Conservation (phyloP, 345 rosid genomes). For the Bruguiera sexangula region DNA sequence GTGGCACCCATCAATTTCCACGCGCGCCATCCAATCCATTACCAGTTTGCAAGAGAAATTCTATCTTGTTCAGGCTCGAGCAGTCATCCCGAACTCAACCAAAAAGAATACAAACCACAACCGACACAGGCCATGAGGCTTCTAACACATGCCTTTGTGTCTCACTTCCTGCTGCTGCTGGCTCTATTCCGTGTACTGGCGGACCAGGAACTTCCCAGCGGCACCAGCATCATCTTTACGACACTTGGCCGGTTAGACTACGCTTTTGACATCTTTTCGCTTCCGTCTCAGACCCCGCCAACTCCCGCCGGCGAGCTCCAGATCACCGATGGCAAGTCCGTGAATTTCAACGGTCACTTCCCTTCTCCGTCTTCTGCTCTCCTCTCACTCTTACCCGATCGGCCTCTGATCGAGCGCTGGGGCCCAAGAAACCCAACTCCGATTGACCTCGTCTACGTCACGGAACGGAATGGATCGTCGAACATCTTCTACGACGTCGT, state of each 20-base stretch:
- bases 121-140: background rate
- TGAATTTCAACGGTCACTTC: slow-evolving; percentile 84
- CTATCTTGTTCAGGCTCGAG: no score
- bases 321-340: slow-evolving; percentile 67
- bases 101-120: slow-evolving; percentile 13
- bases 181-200: slow-evolving; percentile 12
- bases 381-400: slow-evolving; percentile 33
- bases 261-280: slow-evolving; percentile 66
- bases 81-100: slow-evolving; percentile 38
- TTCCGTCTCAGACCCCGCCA: slow-evolving; percentile 39
- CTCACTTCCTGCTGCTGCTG: background rate
- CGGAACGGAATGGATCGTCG: slow-evolving; percentile 62
- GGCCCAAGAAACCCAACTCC: slow-evolving; percentile 21
- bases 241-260: slow-evolving; percentile 61
- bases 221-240: slow-evolving; percentile 61
- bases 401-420: slow-evolving; percentile 21
- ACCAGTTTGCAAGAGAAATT: no score
- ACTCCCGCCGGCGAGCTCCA: slow-evolving; percentile 38
- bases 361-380: slow-evolving; percentile 49
- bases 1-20: no score
- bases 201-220: slow-evolving; percentile 9
- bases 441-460: slow-evolving; percentile 61
- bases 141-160: background rate
- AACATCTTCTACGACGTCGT: slow-evolving; percentile 62
- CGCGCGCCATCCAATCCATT: no score